Conservation (phyloP, 2,329 filamentous ascomycete genomes). For the Microcyclosporella mali region DNA sequence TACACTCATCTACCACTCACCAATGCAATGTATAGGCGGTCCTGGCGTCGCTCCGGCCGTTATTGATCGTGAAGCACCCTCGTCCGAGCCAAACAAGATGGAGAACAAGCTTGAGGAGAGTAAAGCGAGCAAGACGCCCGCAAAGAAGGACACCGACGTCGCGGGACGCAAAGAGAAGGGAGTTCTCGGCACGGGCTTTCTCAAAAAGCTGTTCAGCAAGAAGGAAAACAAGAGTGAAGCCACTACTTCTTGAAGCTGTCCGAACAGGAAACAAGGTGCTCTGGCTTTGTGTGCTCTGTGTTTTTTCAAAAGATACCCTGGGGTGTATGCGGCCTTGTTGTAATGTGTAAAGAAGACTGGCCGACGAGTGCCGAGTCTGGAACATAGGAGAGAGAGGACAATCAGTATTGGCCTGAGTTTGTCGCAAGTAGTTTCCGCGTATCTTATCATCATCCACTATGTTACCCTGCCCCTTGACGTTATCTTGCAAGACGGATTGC, state of each 20-base stretch:
- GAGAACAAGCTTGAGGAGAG: background rate
- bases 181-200: background rate
- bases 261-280: too few species aligned
- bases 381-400: too few species aligned
- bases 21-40: background rate
- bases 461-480: too few species aligned
- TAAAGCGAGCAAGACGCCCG: slow-evolving; percentile 1
- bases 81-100: background rate
- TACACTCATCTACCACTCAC: background rate
- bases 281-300: too few species aligned
- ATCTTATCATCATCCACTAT: too few species aligned
- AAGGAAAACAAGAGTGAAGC: slow-evolving; percentile 9
- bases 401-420: too few species aligned
- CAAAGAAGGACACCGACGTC: background rate
- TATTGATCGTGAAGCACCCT: background rate
- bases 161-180: slow-evolving; percentile 6
- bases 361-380: too few species aligned
- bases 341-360: too few species aligned
- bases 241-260: background rate
- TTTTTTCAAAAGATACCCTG: slow-evolving; percentile 1
- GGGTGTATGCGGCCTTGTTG: too few species aligned
- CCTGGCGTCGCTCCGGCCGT: slow-evolving; percentile 1
- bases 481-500: too few species aligned
- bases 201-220: slow-evolving; percentile 2
- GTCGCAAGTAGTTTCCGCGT: too few species aligned